Evolutionary conservation across 2,329 filamentous ascomycete genomes (phyloP), one percentile per base, ranked within the genome.

Genomic region (Aureobasidium namibiae): DNA sequence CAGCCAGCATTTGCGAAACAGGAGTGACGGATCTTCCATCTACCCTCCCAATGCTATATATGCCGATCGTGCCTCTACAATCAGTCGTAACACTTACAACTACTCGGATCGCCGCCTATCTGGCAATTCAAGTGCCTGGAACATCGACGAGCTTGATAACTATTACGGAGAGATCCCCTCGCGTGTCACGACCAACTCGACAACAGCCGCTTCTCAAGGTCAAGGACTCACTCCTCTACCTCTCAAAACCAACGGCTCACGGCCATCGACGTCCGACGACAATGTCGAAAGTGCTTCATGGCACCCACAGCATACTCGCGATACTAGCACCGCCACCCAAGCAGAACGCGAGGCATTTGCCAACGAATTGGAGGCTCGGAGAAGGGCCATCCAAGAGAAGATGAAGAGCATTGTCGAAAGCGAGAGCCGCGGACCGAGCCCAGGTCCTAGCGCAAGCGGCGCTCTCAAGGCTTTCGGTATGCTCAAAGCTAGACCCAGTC

Each of bases 1-100:
- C 52, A 69, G 49, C 18, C 58, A 57, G 34, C 94, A 97, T 76
- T 76, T 97, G 41, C 85, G 94, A 53, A 84, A 84, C 34, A 84
- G 87, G 63, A 97, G 92, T 73, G 87, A 86, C 61, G 81, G 84
- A 14, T 97, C 92, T 0, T 95, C 90, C 0, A 79, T 94, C 26
- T 90, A 90, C 58, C 72, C 67, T 60, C 11, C 67, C 72, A 29
- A 68, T 72, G 65, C 83, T 82, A 26, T 75, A 74, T 59, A 74
- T 73, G 24, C 76, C 76, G 10, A 75, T 71, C 41, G 23, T 48
- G 65, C 38, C 18, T 45, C 62, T 23, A 50, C 56, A 16, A 26
- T 56, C 10, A 45, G 36, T 9, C 41, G 42, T 21, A 48, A 57
- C n/a, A 62, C 58, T n/a, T n/a, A n/a, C n/a, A n/a, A n/a, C 3